Conservation (phyloP, 208 protist genomes). For the Trypanosoma vivax region DNA sequence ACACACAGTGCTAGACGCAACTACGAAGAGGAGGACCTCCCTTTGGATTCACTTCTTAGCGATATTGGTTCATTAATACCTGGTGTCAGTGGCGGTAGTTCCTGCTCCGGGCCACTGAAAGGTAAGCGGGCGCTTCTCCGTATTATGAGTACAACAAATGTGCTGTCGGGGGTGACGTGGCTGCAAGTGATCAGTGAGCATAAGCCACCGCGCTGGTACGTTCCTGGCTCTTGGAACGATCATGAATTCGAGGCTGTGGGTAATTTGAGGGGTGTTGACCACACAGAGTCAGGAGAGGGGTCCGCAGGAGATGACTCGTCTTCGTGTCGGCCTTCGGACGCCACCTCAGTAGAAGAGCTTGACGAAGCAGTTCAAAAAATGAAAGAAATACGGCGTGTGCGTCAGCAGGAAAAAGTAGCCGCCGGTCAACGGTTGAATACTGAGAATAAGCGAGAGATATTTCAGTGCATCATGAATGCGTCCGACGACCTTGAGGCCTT, state of each 20-base stretch:
- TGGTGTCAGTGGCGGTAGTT: constrained; percentile 5
- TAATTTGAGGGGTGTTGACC: constrained; percentile 11
- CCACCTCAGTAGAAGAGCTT: not conserved
- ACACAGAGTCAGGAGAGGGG: constrained; percentile 23
- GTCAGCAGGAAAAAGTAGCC: constrained; percentile 54
- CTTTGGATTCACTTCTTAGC: constrained; percentile 46
- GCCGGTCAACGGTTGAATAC: constrained; percentile 68
- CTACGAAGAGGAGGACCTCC: constrained; percentile 33
- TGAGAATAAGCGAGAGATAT: constrained; percentile 73
- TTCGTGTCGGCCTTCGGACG: not conserved
- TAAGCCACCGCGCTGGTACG: constrained; percentile 72
- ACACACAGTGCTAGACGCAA: constrained; percentile 39
- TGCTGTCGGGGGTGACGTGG: constrained; percentile 48
- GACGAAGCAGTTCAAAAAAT: constrained; percentile 12
- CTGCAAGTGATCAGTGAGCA: constrained; percentile 22
- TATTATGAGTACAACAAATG: constrained; percentile 51
- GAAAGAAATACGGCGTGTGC: constrained; percentile 39
- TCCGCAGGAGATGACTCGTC: constrained; percentile 14
- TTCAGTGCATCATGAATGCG: constrained; percentile 42
- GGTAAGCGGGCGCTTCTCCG: constrained; percentile 43
- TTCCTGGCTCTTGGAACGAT: constrained; percentile 31
- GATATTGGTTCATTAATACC: constrained; percentile 50
- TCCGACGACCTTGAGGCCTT: constrained; percentile 79
- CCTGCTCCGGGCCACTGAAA: constrained; percentile 13
- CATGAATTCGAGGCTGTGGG: constrained; percentile 1